These are phyloP conservation scores for Zelonia costaricensis DNA, from an alignment of 208 protist species.

Conservation along the genomic window DNA sequence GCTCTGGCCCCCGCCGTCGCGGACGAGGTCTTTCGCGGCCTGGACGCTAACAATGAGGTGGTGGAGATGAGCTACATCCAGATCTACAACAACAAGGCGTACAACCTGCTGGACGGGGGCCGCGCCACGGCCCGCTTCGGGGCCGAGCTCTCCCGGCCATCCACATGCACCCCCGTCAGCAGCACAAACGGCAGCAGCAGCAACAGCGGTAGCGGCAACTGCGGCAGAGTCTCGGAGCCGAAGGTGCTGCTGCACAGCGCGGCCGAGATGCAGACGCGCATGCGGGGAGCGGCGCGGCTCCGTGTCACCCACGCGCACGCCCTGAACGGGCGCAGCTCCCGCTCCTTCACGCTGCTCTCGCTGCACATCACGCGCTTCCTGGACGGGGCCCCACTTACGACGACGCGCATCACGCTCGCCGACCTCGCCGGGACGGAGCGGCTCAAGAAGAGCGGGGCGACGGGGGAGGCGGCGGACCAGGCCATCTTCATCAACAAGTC, in stretches of 20 bases:
- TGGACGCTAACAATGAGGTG: constrained; percentile 49
- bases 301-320: constrained; percentile 48
- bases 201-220: constrained; percentile 5
- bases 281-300: constrained; percentile 36
- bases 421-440: constrained; percentile 95
- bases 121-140: constrained; percentile 17
- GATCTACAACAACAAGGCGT: constrained; percentile 72
- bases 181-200: background rate
- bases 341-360: constrained; percentile 64
- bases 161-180: too few relatives aligned
- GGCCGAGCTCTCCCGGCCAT: constrained; percentile 27
- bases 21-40: constrained; percentile 40
- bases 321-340: constrained; percentile 65
- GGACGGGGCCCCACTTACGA: constrained; percentile 52
- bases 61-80: constrained; percentile 83
- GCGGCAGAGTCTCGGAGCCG: constrained; percentile 32
- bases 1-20: constrained; percentile 50
- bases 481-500: constrained; percentile 93
- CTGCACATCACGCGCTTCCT: constrained; percentile 65
- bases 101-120: constrained; percentile 51
- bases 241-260: constrained; percentile 43
- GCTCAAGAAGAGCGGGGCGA: constrained; percentile 76
- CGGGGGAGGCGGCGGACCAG: constrained; percentile 77
- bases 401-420: constrained; percentile 73
- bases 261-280: constrained; percentile 26